Evolutionary conservation across 2,329 filamentous ascomycete species (phyloP).

Genomic region (Xylaria sp.): DNA sequence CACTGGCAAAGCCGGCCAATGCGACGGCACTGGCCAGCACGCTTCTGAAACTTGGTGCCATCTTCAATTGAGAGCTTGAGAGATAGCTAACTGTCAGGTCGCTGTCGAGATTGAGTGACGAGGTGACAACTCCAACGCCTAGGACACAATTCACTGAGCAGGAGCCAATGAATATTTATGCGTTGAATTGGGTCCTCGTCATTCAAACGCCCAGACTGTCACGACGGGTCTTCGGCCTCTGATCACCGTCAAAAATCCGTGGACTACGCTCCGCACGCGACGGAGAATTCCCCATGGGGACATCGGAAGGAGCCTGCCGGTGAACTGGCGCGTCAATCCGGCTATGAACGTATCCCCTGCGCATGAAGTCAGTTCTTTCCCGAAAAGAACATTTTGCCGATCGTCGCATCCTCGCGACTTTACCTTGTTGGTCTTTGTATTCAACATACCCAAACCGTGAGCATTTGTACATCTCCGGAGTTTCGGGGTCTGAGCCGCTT

Average conservation of each 20-base stretch:
- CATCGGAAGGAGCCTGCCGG: slow-evolving; percentile 15
- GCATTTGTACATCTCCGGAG: slow-evolving; percentile 8
- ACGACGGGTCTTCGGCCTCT: slow-evolving; percentile 2
- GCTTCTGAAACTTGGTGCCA: slow-evolving; percentile 16
- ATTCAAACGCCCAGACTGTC: background rate
- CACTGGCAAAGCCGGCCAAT: slow-evolving; percentile 15
- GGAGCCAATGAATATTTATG: slow-evolving; percentile 6
- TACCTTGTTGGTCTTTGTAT: background rate
- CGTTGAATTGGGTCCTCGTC: background rate
- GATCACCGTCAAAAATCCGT: slow-evolving; percentile 8
- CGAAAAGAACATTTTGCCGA: background rate
- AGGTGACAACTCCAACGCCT: background rate
- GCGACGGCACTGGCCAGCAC: slow-evolving; percentile 9
- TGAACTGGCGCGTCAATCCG: slow-evolving; percentile 1
- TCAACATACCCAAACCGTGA: background rate
- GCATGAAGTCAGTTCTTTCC: background rate
- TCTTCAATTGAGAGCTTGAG: slow-evolving; percentile 1
- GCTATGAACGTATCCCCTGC: background rate
- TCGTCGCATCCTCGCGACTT: background rate
- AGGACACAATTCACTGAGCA: background rate
- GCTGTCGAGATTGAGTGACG: background rate
- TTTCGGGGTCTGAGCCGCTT: slow-evolving; percentile 12
- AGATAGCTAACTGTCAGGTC: background rate
- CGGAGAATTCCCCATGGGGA: slow-evolving; percentile 15
- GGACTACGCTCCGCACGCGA: slow-evolving; percentile 5